These are phyloP conservation scores for Rhizopogon vinicolor DNA, from an alignment of 768 basidiomycete genomes.

Conservation along the genomic window DNA sequence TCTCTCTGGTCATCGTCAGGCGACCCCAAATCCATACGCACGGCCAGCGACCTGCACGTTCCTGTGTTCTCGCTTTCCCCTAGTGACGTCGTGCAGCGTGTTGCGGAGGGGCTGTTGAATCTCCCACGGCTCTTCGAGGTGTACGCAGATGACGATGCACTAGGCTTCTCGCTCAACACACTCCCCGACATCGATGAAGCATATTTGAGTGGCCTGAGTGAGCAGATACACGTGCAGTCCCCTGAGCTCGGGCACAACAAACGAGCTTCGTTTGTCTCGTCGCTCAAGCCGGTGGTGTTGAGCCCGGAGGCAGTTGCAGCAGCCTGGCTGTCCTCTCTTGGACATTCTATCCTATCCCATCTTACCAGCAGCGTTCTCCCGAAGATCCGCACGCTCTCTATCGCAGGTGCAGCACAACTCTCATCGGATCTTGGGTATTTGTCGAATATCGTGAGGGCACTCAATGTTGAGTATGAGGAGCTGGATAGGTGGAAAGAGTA, in stretches of 20 bases:
- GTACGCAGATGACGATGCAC: slow-evolving; percentile 87
- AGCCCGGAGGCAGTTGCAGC: slow-evolving; percentile 81
- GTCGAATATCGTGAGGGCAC: slow-evolving; percentile 82
- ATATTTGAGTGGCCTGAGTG: slow-evolving; percentile 41
- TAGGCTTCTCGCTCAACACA: slow-evolving; percentile 83
- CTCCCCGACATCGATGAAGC: slow-evolving; percentile 67
- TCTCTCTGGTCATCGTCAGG: slow-evolving; percentile 59
- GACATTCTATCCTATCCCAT: slow-evolving; percentile 71
- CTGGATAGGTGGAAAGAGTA: slow-evolving; percentile 78
- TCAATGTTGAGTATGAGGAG: slow-evolving; percentile 83
- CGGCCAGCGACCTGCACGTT: slow-evolving; percentile 41
- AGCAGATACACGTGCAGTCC: slow-evolving; percentile 29
- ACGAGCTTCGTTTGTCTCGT: slow-evolving; percentile 35
- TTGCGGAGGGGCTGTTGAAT: slow-evolving; percentile 93
- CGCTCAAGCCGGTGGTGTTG: slow-evolving; percentile 32
- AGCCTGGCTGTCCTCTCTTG: slow-evolving; percentile 91
- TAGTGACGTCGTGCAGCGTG: slow-evolving; percentile 80
- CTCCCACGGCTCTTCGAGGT: slow-evolving; percentile 92
- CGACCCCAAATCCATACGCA: slow-evolving; percentile 41
- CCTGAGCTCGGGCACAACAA: slow-evolving; percentile 30
- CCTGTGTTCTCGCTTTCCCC: slow-evolving; percentile 94
- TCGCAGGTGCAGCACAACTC: slow-evolving; percentile 76
- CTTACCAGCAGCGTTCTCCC: slow-evolving; percentile 71
- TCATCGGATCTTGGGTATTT: slow-evolving; percentile 86
- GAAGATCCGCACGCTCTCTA: slow-evolving; percentile 55